Conservation (phyloP, 768 basidiomycete genomes). For the Tulasnella sp. region DNA sequence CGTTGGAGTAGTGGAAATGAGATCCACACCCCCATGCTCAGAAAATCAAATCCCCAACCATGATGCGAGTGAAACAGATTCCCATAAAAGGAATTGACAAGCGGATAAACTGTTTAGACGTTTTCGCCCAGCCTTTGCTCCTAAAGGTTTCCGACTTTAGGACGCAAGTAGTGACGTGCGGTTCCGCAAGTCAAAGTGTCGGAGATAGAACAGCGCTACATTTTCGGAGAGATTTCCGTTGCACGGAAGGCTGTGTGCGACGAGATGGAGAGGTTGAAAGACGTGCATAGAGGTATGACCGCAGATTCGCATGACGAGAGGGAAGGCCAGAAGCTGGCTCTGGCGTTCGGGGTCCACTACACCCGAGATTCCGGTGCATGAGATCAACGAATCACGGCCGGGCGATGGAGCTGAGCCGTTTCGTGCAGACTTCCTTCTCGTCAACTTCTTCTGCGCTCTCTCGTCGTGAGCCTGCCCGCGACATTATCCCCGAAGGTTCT, state of each 20-base stretch:
- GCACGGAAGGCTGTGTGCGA: neutral
- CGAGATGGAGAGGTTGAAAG: neutral
- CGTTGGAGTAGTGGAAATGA: no score
- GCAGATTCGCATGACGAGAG: neutral
- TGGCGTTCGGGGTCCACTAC: neutral
- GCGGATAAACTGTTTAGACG: neutral
- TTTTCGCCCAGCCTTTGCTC: neutral
- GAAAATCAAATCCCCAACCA: neutral
- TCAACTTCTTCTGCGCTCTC: neutral
- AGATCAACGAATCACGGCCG: slow-evolving; percentile 6
- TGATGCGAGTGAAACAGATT: no score
- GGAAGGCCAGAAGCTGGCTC: neutral
- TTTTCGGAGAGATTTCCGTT: neutral
- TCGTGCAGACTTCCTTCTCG: neutral
- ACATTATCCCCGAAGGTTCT: neutral
- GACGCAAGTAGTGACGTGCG: neutral
- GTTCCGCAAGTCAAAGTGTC: neutral
- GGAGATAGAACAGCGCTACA: neutral
- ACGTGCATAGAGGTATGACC: neutral
- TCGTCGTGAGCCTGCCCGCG: neutral
- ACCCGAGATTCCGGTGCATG: slow-evolving; percentile 1
- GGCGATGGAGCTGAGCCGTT: neutral
- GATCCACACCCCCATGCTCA: neutral
- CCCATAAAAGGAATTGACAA: no score
- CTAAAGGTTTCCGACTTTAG: neutral